These are phyloP conservation scores for Lodderomyces beijingensis DNA, from an alignment of 1,139 yeast species.

Conservation along the genomic window DNA sequence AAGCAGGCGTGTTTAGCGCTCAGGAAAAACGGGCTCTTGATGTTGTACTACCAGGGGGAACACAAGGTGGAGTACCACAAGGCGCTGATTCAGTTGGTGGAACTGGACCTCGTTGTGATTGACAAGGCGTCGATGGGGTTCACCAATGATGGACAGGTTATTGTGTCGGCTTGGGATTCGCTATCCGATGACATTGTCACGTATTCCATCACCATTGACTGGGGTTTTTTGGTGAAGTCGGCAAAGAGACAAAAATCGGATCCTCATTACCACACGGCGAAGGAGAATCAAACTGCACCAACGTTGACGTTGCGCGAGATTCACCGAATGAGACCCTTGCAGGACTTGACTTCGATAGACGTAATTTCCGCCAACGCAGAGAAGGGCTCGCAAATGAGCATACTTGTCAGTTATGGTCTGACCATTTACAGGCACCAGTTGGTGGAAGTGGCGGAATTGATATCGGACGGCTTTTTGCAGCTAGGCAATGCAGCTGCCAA, in stretches of 20 bases:
- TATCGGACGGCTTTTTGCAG: constrained; percentile 29
- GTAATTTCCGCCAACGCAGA: constrained; percentile 42
- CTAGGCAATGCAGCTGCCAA: constrained; percentile 16
- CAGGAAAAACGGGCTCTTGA: constrained; percentile 58
- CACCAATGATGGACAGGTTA: constrained; percentile 43
- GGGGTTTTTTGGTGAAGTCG: constrained; percentile 56
- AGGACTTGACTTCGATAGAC: constrained; percentile 28
- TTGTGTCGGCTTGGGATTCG: constrained; percentile 47
- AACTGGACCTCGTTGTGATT: constrained; percentile 17
- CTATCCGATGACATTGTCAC: constrained; percentile 39
- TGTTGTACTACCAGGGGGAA: constrained; percentile 59
- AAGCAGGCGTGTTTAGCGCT: constrained; percentile 72
- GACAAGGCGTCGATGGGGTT: constrained; percentile 60
- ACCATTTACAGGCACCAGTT: constrained; percentile 34
- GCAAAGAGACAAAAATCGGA: constrained; percentile 45
- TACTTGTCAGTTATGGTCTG: constrained; percentile 30
- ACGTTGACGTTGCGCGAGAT: constrained; percentile 19
- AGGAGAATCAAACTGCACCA: constrained; percentile 28
- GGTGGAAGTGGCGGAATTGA: constrained; percentile 19
- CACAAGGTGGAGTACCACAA: constrained; percentile 56
- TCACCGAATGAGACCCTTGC: constrained; percentile 26
- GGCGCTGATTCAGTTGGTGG: constrained; percentile 21
- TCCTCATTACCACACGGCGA: constrained; percentile 52
- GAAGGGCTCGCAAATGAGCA: constrained; percentile 30
- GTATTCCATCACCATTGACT: constrained; percentile 48